These are phyloP conservation scores for Artemisia tridentata DNA, from an alignment of 129 eudicot genomes.

Conservation along the genomic window DNA sequence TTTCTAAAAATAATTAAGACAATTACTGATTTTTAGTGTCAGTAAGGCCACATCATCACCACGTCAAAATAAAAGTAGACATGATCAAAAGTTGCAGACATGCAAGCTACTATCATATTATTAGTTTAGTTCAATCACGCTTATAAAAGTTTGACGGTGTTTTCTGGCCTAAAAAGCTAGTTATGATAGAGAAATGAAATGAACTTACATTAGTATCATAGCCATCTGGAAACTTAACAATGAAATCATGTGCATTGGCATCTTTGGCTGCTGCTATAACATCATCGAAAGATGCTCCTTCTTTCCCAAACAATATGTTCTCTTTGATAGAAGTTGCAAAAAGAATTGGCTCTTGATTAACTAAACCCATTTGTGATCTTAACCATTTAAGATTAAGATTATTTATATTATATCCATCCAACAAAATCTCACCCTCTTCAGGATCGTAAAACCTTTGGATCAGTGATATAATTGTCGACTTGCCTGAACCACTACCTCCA, in stretches of 20 bases:
- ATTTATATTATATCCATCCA: slow-evolving; percentile 62
- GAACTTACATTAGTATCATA: slow-evolving; percentile 62
- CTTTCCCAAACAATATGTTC: slow-evolving; percentile 72
- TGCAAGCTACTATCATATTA: background rate
- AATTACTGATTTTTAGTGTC: background rate
- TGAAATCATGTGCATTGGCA: slow-evolving; percentile 73
- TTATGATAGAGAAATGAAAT: background rate
- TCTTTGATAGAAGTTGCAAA: slow-evolving; percentile 78
- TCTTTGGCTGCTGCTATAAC: slow-evolving; percentile 60
- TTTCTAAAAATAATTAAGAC: no score
- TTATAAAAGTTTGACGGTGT: background rate
- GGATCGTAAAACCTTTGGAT: slow-evolving; percentile 73
- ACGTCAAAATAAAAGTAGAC: background rate
- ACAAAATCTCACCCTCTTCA: slow-evolving; percentile 56
- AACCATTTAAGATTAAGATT: slow-evolving; percentile 72
- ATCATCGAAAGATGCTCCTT: slow-evolving; percentile 59
- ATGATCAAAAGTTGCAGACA: background rate
- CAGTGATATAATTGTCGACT: slow-evolving; percentile 58
- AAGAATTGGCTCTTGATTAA: slow-evolving; percentile 77
- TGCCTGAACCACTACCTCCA: slow-evolving; percentile 78
- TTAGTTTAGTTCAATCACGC: background rate
- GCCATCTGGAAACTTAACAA: slow-evolving; percentile 61
- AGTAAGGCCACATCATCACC: no score
- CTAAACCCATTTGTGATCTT: slow-evolving; percentile 76
- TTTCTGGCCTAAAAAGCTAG: background rate